Conservation (phyloP, 176 grass and related monocot genomes). For the Alopecurus myosuroides region DNA sequence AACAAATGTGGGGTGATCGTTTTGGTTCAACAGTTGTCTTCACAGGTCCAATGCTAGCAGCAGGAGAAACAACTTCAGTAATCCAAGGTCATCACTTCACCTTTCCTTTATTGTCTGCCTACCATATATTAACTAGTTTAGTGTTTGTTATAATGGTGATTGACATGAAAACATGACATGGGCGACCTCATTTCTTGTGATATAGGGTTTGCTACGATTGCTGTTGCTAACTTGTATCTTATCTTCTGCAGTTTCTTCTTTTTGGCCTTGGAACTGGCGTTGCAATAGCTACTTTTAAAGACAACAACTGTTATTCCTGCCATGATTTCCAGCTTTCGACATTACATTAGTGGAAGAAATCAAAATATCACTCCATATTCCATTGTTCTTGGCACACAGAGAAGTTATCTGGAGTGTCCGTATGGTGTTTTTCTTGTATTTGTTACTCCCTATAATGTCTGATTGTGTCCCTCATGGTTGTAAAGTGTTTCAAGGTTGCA, state of each 20-base stretch:
- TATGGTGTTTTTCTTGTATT: neutral
- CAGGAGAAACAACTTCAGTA: neutral
- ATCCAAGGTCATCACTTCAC: neutral
- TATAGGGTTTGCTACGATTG: neutral
- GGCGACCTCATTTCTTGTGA: neutral
- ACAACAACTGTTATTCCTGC: neutral
- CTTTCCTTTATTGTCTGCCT: neutral
- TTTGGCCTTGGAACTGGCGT: neutral
- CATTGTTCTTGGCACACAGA: neutral
- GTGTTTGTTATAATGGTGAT: neutral
- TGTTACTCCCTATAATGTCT: neutral
- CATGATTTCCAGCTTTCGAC: neutral
- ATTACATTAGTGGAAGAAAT: neutral
- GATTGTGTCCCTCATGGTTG: neutral
- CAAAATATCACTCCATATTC: neutral
- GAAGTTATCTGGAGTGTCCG: neutral
- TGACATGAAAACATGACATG: neutral
- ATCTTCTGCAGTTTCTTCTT: neutral
- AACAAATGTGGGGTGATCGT: neutral
- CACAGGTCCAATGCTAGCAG: neutral
- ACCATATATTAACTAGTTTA: neutral
- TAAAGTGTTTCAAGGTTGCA: neutral
- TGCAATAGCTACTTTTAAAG: neutral
- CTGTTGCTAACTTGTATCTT: neutral
- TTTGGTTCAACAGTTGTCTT: slow-evolving; percentile 14